Base-by-base conservation (phyloP, 352 stramenopile genomes). In the Saprolegnia parasitica region DNA sequence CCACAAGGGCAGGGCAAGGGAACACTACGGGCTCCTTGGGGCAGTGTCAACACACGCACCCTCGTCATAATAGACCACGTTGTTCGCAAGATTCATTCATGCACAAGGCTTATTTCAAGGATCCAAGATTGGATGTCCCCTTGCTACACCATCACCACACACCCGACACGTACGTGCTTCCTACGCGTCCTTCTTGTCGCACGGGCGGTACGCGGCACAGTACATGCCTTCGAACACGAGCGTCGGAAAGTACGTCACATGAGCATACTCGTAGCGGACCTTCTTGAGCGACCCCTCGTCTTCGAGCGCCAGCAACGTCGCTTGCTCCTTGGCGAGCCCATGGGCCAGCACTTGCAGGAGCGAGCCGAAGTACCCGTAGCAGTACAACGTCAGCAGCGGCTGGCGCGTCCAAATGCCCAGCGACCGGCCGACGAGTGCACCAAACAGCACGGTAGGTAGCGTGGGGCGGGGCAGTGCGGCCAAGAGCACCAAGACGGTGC, bases 141-240 rank as follows among this genome's bases (percentile, higher is more conserved):
- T n/a, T n/a, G n/a, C n/a, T n/a, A n/a, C n/a, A n/a, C n/a, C n/a
- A n/a, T n/a, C n/a, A n/a, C n/a, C n/a, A n/a, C n/a, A n/a, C n/a
- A n/a, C n/a, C n/a, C n/a, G n/a, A n/a, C n/a, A n/a, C n/a, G n/a
- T n/a, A n/a, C n/a, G n/a, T n/a, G n/a, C n/a, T n/a, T n/a, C n/a
- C n/a, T n/a, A n/a, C n/a, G n/a, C n/a, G n/a, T n/a, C n/a, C n/a
- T n/a, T n/a, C n/a, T n/a, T n/a, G n/a, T n/a, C n/a, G n/a, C n/a
- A n/a, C n/a, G n/a, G n/a, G n/a, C n/a, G n/a, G n/a, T n/a, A n/a
- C n/a, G n/a, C n/a, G n/a, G n/a, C n/a, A n/a, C n/a, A n/a, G n/a
- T n/a, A n/a, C n/a, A 68, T 15, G 61, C 46, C 61, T n/a, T 68
- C 29, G 49, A 56, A 68, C 29, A 60, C 61, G 18, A 68, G 40